These are phyloP conservation scores for Russula olivacea DNA, from an alignment of 768 basidiomycete genomes.

Conservation along the genomic window DNA sequence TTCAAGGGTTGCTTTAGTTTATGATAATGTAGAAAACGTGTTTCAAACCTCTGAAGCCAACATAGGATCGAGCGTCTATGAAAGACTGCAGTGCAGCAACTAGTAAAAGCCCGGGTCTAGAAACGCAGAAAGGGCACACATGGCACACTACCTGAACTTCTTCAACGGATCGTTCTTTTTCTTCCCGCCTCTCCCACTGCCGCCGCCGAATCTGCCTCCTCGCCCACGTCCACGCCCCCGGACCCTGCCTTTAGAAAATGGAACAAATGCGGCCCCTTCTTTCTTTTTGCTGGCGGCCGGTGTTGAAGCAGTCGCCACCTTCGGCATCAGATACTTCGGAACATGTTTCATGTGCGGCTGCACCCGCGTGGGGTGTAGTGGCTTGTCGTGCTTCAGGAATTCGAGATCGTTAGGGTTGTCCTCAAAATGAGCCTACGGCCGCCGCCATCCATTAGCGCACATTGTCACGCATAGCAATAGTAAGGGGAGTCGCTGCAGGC, in stretches of 20 bases:
- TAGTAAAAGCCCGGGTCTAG: background rate
- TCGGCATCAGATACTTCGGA: slow-evolving; percentile 87
- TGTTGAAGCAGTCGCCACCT: slow-evolving; percentile 51
- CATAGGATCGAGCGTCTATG: background rate
- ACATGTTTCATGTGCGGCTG: slow-evolving; percentile 97
- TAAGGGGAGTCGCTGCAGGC: background rate
- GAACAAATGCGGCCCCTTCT: slow-evolving; percentile 50
- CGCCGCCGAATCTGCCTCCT: slow-evolving; percentile 38
- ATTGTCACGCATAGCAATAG: background rate
- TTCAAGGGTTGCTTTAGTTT: background rate
- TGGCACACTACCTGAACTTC: background rate
- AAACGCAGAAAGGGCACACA: background rate
- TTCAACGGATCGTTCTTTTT: slow-evolving; percentile 71
- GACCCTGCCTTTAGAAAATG: slow-evolving; percentile 62
- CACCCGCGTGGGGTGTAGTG: slow-evolving; percentile 82
- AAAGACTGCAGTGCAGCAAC: background rate
- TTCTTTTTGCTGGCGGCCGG: slow-evolving; percentile 27
- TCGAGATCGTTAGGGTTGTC: slow-evolving; percentile 90
- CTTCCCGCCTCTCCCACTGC: slow-evolving; percentile 37
- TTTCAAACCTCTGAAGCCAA: background rate
- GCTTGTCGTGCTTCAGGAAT: slow-evolving; percentile 90
- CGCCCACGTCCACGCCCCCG: slow-evolving; percentile 48
- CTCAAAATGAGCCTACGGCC: slow-evolving; percentile 85
- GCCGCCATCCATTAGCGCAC: background rate
- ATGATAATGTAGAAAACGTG: background rate